Percentiles rank a stretch among this genome's conserved stretches.
phyloP scores from a whole-genome alignment of 192 early-diverging fungal species.

The Ramicandelaber brevisporus region DNA sequence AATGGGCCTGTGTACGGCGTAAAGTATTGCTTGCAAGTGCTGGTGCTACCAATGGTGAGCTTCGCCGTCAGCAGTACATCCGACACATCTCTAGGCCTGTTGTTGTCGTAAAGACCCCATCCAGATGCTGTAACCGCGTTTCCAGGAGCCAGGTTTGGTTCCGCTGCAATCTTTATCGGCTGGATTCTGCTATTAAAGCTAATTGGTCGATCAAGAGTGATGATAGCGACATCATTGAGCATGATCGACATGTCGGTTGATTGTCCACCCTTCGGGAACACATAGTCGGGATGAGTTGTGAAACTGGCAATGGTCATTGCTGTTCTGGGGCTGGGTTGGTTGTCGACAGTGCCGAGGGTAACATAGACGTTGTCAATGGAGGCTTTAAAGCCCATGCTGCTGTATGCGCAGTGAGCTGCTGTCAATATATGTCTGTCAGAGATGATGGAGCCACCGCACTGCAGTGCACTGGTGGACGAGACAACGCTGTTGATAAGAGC shows the following conservation, averaged over 20 bases:
- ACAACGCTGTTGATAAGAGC: constrained; percentile 12
- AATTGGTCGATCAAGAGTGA: constrained; percentile 7
- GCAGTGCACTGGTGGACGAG: constrained; percentile 7
- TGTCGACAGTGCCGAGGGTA: constrained; percentile 8
- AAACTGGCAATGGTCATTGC: constrained; percentile 4
- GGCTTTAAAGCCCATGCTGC: no score
- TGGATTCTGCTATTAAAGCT: constrained; percentile 3
- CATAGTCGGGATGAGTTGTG: constrained; percentile 26
- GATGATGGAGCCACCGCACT: constrained; percentile 20
- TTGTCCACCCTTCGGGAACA: no score
- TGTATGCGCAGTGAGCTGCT: constrained; percentile 20
- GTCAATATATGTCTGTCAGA: constrained; percentile 17
- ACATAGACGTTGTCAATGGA: no score
- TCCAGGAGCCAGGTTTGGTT: constrained; percentile 9
- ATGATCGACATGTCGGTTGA: constrained; percentile 12
- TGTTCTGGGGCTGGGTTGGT: constrained; percentile 9
- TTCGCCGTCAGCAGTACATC: constrained; percentile 6
- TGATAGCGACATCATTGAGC: constrained; percentile 19
- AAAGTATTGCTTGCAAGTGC: constrained; percentile 10
- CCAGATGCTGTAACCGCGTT: constrained; percentile 13
- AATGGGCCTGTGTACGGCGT: constrained; percentile 14
- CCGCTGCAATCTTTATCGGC: constrained; percentile 7
- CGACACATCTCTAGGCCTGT: no score
- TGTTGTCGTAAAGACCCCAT: constrained; percentile 16
- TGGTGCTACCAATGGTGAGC: constrained; percentile 10